Percentiles rank a stretch among this genome's conserved stretches.
Evolutionary conservation across 768 basidiomycete species (phyloP).

Genomic region (Rhodosporidiobolus sp.): DNA sequence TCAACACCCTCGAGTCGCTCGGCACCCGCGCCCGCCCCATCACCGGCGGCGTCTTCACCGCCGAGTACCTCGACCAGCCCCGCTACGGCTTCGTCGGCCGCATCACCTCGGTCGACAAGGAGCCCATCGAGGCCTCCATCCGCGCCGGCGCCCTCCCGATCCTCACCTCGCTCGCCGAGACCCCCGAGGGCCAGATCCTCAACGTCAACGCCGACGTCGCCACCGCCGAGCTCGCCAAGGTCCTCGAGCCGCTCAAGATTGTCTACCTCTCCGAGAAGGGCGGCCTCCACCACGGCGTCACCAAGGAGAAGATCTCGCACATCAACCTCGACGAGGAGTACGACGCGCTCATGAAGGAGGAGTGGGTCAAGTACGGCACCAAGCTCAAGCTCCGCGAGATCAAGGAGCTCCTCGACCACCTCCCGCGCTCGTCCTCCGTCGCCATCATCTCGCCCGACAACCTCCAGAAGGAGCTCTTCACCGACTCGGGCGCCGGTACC

Average conservation of each 20-base stretch:
- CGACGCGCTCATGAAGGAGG: conserved; percentile 90
- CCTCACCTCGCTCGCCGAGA: conserved; percentile 89
- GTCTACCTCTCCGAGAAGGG: conserved; percentile 98
- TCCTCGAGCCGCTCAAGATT: conserved; percentile 96
- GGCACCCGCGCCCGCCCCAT: conserved; percentile 97
- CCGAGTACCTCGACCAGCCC: conserved; percentile 88
- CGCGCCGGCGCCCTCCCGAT: conserved; percentile 94
- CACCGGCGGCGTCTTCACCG: conserved; percentile 95
- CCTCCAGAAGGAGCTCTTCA: conserved; percentile 97
- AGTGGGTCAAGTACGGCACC: conserved; percentile 98
- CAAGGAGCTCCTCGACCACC: conserved; percentile 96
- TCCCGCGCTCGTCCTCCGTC: conserved; percentile 95
- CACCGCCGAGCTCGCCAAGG: conserved; percentile 94
- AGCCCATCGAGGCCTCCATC: conserved; percentile 93
- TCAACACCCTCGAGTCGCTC: conserved; percentile 83
- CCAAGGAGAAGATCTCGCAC: conserved; percentile 89
- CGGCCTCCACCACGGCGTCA: conserved; percentile 94
- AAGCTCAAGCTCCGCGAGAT: conserved; percentile 99
- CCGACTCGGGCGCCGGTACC: conserved; percentile 94
- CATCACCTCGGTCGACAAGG: conserved; percentile 90
- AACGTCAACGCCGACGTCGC: conserved; percentile 99
- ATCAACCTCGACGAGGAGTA: conserved; percentile 99
- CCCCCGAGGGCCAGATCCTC: conserved; percentile 91
- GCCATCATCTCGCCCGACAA: conserved; percentile 91
- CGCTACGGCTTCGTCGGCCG: conserved; percentile 96